phyloP scores from a whole-genome alignment of 805 yeast genomes.

The Pichia eremophila region DNA sequence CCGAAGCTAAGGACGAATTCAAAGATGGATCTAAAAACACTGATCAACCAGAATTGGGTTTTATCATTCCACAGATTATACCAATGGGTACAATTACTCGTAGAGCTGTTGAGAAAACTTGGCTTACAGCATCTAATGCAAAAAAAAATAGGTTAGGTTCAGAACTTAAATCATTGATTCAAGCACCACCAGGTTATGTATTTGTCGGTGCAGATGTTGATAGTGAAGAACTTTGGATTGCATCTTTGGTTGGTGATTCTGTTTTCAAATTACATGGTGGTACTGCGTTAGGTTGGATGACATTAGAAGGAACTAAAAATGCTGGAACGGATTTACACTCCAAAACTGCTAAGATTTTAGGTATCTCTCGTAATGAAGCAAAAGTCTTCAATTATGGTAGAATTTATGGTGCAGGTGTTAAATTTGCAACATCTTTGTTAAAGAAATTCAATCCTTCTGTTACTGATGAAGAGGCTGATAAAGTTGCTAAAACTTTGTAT shows the following conservation, averaged over 20 bases:
- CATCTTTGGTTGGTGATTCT: slow-evolving; percentile 89
- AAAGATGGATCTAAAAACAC: background rate
- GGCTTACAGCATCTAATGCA: slow-evolving; percentile 97
- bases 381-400: slow-evolving; percentile 94
- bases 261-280: slow-evolving; percentile 86
- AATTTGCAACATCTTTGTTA: slow-evolving; percentile 76
- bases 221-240: slow-evolving; percentile 97
- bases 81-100: slow-evolving; percentile 97
- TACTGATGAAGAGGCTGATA: slow-evolving; percentile 55
- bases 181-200: slow-evolving; percentile 81
- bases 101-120: slow-evolving; percentile 92
- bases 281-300: slow-evolving; percentile 98
- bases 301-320: slow-evolving; percentile 85
- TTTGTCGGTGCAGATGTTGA: slow-evolving; percentile 99
- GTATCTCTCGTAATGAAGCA: slow-evolving; percentile 85
- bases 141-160: slow-evolving; percentile 82
- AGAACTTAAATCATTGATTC: slow-evolving; percentile 77
- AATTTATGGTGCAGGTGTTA: slow-evolving; percentile 94
- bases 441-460: slow-evolving; percentile 73
- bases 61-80: slow-evolving; percentile 74
- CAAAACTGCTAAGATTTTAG: slow-evolving; percentile 81
- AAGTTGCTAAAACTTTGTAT: slow-evolving; percentile 60
- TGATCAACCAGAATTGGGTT: slow-evolving; percentile 34
- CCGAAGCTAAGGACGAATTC: no score
- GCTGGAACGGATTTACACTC: slow-evolving; percentile 94